Base-by-base conservation (phyloP, 2,329 filamentous ascomycete species). In the Rachicladosporium sp. region DNA sequence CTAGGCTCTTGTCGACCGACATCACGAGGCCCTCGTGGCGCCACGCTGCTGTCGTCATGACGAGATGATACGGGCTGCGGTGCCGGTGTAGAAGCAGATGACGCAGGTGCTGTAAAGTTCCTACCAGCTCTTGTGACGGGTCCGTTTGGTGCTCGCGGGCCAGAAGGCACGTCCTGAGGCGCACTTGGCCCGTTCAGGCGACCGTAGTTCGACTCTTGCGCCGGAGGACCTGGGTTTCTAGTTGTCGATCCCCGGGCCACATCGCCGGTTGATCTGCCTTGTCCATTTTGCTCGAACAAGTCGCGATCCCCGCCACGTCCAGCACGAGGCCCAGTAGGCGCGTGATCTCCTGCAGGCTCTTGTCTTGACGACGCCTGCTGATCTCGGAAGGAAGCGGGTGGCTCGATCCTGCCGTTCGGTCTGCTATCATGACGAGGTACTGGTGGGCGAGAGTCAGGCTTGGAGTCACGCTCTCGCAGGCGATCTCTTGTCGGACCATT, bases 281-380 rank as follows among this genome's bases (percentile, higher is more conserved):
- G 47, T 23, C 60, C 50, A 23, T 55, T 46, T 13, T 57, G 51
- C 38, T 62, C 55, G 46, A 64, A 61, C 42, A 61, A 55, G 19
- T 70, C 68, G 8, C 61, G 50, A 6, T 49, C 46, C 15, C 38
- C 43, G 41, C 41, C 49, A 34, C 68, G 61, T 37, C 64, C 64
- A 36, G 59, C 59, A 41, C 71, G 67, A 38, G 73, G 73, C 10
- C 71, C 73, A 11, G 67, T 68, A 4, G 73, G 74, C 33, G 71
- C 61, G 30, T 52, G 54, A 19, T 61, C 58, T 3, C 15, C 15
- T 19, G 15, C 15, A 19, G 15, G 44, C 27, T 50, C 49, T 10
- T 41, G 34, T 8, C 49, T 43, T 15, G 36, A 19, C 12, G 44
- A 44, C 21, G 43, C 36, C 29, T 54, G 53, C 9, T 51, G 48